A percentile compares a stretch with the other conserved stretches of the same genome.
These are phyloP conservation scores for Scopulariopsis brevicaulis DNA, from an alignment of 2,329 filamentous ascomycete genomes.

Conservation along the genomic window DNA sequence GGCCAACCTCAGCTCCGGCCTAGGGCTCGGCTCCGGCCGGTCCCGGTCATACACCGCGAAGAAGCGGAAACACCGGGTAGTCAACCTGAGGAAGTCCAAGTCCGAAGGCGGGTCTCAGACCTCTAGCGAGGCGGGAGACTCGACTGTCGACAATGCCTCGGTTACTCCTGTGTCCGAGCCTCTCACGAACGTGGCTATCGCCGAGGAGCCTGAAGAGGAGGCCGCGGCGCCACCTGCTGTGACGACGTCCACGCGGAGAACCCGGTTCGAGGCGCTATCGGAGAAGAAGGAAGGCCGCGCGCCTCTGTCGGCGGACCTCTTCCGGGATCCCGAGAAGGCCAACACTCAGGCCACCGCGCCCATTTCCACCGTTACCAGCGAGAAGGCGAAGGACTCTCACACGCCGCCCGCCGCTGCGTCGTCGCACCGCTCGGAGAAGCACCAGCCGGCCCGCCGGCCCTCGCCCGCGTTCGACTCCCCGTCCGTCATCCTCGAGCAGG, in stretches of 20 bases:
- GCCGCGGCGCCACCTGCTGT: conserved; percentile 7
- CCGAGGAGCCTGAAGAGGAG: conserved; percentile 48
- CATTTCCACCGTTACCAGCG: not conserved
- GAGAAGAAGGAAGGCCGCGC: conserved; percentile 7
- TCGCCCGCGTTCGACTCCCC: conserved; percentile 10
- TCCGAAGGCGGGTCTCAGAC: conserved; percentile 34
- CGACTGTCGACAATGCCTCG: conserved; percentile 40
- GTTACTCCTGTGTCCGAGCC: conserved; percentile 49
- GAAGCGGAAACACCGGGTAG: conserved; percentile 75
- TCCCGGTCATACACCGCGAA: conserved; percentile 50
- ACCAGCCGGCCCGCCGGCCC: not conserved
- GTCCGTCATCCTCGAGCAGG: conserved; percentile 61
- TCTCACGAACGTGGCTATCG: conserved; percentile 40
- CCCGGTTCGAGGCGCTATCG: conserved; percentile 12
- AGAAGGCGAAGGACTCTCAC: not conserved
- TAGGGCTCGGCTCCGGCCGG: conserved; percentile 50
- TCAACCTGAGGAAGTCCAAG: conserved; percentile 62
- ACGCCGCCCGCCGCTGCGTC: not conserved
- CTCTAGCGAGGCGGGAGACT: conserved; percentile 32
- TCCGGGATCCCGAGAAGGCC: not conserved
- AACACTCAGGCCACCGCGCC: not conserved
- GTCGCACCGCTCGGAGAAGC: not conserved
- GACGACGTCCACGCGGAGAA: conserved; percentile 10
- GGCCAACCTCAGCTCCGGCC: conserved; percentile 48
- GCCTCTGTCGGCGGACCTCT: conserved; percentile 1